These are phyloP conservation scores for Podila horticola DNA, from an alignment of 192 early-diverging fungal genomes.

Conservation along the genomic window DNA sequence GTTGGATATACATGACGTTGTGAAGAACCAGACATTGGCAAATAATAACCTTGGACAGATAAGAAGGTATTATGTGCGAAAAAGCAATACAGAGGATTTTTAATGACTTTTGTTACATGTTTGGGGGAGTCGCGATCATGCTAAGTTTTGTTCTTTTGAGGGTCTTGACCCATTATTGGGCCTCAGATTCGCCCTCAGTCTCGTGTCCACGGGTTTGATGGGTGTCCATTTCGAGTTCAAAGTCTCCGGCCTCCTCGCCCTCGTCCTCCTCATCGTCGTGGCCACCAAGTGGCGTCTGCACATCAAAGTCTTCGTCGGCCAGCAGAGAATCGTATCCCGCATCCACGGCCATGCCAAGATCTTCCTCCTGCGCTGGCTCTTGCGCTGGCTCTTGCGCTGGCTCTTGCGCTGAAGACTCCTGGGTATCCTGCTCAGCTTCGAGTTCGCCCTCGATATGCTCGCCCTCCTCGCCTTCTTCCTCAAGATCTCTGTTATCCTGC, in stretches of 20 bases:
- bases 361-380: conserved; percentile 30
- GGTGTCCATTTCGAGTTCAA: conserved; percentile 18
- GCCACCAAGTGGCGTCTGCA: conserved; percentile 27
- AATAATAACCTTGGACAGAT: too few relatives aligned
- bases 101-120: too few relatives aligned
- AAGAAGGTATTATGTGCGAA: too few relatives aligned
- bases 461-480: conserved; percentile 6
- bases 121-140: neutral
- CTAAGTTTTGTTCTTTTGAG: neutral
- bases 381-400: conserved; percentile 5
- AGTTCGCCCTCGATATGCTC: neutral
- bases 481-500: too few relatives aligned
- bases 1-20: too few relatives aligned
- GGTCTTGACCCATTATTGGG: neutral
- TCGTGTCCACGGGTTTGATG: neutral
- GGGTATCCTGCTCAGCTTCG: neutral
- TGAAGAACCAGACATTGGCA: too few relatives aligned
- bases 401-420: conserved; percentile 16
- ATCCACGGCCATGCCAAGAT: conserved; percentile 9
- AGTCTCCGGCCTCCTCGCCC: conserved; percentile 29
- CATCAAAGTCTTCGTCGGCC: conserved; percentile 29
- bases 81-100: too few relatives aligned
- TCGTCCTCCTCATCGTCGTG: conserved; percentile 40
- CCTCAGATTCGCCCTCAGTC: neutral
- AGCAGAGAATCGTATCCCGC: conserved; percentile 39